Evolutionary conservation across 257 asterid species (phyloP).

Genomic region (Capsicum baccatum): DNA sequence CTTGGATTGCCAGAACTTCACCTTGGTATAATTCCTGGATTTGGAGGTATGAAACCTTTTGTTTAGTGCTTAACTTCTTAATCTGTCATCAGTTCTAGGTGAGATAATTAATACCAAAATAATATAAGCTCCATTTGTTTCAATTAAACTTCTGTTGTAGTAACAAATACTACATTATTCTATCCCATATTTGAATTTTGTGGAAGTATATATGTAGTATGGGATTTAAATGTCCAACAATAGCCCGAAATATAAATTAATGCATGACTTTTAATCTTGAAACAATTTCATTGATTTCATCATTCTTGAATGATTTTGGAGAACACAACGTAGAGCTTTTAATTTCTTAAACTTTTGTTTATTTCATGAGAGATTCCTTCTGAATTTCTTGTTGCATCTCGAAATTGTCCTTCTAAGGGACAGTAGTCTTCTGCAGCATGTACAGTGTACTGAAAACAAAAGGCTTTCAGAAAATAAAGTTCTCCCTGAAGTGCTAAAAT

Average conservation of each 20-base stretch:
- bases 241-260: no score
- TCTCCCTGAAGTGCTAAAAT: neutral
- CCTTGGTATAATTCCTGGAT: constrained; percentile 97
- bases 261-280: neutral
- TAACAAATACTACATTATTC: neutral
- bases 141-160: no score
- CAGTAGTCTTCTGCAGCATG: neutral
- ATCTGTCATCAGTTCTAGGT: neutral
- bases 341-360: no score
- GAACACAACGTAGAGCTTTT: no score
- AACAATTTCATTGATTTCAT: no score
- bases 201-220: no score
- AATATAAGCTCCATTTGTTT: no score
- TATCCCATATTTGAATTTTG: no score
- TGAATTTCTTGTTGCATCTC: no score
- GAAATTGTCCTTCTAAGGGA: neutral
- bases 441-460: neutral
- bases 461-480: neutral
- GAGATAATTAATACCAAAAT: neutral
- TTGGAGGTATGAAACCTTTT: constrained; percentile 69
- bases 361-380: no score
- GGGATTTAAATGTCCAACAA: no score
- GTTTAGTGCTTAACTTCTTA: neutral
- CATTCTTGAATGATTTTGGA: no score
- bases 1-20: constrained; percentile 96